These are phyloP conservation scores for Phaseolus coccineus DNA, from an alignment of 331 rosid species.

Conservation along the genomic window DNA sequence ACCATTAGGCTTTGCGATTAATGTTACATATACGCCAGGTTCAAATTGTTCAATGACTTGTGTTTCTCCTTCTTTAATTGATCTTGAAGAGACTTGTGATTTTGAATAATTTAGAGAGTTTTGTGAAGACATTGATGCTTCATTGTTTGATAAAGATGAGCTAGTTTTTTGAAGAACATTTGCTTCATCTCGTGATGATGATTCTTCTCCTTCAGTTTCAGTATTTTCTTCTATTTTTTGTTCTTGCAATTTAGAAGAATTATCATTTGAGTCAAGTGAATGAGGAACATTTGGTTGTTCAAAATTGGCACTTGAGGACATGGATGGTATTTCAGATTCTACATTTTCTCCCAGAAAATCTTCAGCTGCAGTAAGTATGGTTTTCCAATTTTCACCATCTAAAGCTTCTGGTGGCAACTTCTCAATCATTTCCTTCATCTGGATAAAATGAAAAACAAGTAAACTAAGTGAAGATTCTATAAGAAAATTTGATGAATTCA, in stretches of 20 bases:
- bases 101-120: conserved; percentile 56
- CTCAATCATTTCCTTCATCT: conserved; percentile 71
- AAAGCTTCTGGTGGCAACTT: conserved; percentile 66
- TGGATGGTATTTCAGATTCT: conserved; percentile 41
- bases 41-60: conserved; percentile 86
- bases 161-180: conserved; percentile 49
- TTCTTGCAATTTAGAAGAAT: conserved; percentile 35
- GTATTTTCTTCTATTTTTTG: conserved; percentile 41
- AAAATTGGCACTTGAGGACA: conserved; percentile 37
- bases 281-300: conserved; percentile 23
- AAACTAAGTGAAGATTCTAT: conserved; percentile 38
- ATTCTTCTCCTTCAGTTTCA: conserved; percentile 37
- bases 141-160: conserved; percentile 48
- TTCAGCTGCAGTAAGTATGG: conserved; percentile 60
- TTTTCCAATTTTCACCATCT: conserved; percentile 54
- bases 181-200: conserved; percentile 46
- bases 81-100: conserved; percentile 46
- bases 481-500: conserved; percentile 4
- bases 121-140: conserved; percentile 45
- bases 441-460: conserved; percentile 43
- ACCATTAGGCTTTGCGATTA: conserved; percentile 57
- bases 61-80: conserved; percentile 48
- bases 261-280: conserved; percentile 33
- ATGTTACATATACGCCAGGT: conserved; percentile 87
- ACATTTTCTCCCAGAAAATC: conserved; percentile 56